These are phyloP conservation scores for Patellaria atrata DNA, from an alignment of 495 filamentous ascomycete species.

Conservation along the genomic window DNA sequence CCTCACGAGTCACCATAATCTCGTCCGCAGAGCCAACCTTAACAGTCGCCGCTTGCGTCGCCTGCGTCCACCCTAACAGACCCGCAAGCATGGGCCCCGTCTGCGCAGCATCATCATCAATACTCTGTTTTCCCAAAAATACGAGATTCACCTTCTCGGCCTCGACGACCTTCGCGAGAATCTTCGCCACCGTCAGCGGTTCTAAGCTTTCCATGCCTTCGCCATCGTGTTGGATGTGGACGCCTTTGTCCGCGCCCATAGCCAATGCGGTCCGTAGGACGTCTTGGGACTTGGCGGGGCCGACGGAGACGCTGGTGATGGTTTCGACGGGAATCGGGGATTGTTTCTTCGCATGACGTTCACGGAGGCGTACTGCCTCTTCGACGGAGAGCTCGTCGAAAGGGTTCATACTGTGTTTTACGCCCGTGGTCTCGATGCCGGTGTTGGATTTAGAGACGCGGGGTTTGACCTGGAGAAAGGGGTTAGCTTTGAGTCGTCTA, in stretches of 20 bases:
- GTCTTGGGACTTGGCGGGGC: slow-evolving; percentile 73
- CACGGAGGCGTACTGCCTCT: slow-evolving; percentile 85
- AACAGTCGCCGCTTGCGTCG: slow-evolving; percentile 79
- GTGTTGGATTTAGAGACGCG: slow-evolving; percentile 94
- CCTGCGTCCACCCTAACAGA: slow-evolving; percentile 80
- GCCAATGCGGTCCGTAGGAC: slow-evolving; percentile 92
- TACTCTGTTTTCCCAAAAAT: slow-evolving; percentile 90
- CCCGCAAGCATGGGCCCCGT: slow-evolving; percentile 98
- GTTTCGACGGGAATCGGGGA: slow-evolving; percentile 45
- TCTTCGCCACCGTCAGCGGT: slow-evolving; percentile 80
- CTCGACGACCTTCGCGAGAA: slow-evolving; percentile 62
- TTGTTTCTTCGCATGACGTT: slow-evolving; percentile 39
- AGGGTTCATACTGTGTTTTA: slow-evolving; percentile 97
- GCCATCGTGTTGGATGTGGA: slow-evolving; percentile 65
- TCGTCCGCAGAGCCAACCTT: slow-evolving; percentile 46
- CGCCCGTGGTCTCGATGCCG: slow-evolving; percentile 75
- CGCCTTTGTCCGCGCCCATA: slow-evolving; percentile 87
- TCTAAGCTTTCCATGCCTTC: slow-evolving; percentile 50
- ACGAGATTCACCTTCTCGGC: slow-evolving; percentile 80
- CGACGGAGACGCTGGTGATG: slow-evolving; percentile 79
- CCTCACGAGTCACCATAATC: slow-evolving; percentile 71
- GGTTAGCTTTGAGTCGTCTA: background rate
- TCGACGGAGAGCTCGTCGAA: slow-evolving; percentile 98
- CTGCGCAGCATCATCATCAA: slow-evolving; percentile 91
- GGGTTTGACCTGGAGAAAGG: slow-evolving; percentile 64